Evolutionary conservation across 257 asterid genomes (phyloP).

Genomic region (Rehmannia glutinosa): DNA sequence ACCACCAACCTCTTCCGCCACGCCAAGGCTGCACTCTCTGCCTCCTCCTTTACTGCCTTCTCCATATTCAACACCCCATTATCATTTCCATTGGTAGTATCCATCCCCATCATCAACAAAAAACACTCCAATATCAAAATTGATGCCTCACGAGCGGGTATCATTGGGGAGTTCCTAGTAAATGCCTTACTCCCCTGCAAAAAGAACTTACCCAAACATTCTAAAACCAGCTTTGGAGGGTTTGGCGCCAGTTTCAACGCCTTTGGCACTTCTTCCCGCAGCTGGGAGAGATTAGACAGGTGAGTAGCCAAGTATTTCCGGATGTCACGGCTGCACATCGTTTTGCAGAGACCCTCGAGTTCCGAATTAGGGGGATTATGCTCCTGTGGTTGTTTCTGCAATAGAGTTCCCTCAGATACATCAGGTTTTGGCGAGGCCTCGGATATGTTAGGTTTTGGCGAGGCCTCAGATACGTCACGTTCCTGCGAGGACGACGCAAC

Average conservation of each 20-base stretch:
- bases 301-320: conserved; percentile 41
- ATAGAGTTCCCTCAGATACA: conserved; percentile 5
- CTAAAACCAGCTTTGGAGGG: conserved; percentile 61
- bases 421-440: neutral
- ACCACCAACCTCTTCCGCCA: conserved; percentile 71
- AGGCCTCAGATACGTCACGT: neutral
- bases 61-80: conserved; percentile 29
- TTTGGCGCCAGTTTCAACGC: conserved; percentile 55
- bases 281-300: conserved; percentile 28
- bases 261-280: conserved; percentile 63
- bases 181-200: conserved; percentile 67
- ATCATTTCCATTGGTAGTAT: conserved; percentile 1
- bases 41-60: conserved; percentile 46
- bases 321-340: conserved; percentile 48
- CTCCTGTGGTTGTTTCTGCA: conserved; percentile 1
- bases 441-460: neutral
- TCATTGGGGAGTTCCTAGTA: conserved; percentile 46
- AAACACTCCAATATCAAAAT: conserved; percentile 66
- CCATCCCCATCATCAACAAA: conserved; percentile 53
- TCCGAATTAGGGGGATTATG: conserved; percentile 31
- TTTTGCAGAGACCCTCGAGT: conserved; percentile 46
- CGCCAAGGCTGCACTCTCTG: conserved; percentile 47
- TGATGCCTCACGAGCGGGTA: conserved; percentile 64
- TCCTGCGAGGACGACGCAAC: neutral
- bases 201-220: conserved; percentile 64